phyloP scores from a whole-genome alignment of 345 rosid genomes.

The Eutrema yunnanense region DNA sequence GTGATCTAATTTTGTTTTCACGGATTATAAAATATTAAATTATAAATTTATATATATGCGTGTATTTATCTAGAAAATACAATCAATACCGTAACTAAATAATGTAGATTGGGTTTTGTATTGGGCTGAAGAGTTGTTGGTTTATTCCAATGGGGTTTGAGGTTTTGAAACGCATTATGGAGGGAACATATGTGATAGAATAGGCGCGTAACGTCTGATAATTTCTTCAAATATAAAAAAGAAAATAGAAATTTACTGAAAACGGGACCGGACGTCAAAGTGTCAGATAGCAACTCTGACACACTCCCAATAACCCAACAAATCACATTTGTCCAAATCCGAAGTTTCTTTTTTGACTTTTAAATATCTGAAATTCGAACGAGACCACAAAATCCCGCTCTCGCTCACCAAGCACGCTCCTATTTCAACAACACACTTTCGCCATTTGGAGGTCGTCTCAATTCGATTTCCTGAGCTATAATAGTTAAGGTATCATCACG shows the following conservation, averaged over 20 bases:
- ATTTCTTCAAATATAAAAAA: background rate
- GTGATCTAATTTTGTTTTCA: too few species aligned
- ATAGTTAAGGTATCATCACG: background rate
- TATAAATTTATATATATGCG: too few species aligned
- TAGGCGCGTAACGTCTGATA: conserved; percentile 19
- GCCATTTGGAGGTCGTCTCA: background rate
- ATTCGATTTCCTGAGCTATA: background rate
- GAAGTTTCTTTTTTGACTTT: background rate
- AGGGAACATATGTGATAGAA: background rate
- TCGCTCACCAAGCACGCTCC: background rate
- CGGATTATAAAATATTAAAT: too few species aligned
- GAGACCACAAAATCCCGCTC: conserved; percentile 17
- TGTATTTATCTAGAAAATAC: too few species aligned
- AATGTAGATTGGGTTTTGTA: too few species aligned
- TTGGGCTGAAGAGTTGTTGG: too few species aligned
- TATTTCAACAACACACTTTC: background rate
- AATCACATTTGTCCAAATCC: background rate
- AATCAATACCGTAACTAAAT: too few species aligned
- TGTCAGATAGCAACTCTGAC: conserved; percentile 10
- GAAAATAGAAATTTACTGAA: background rate
- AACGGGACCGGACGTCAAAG: background rate
- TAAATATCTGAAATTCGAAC: background rate
- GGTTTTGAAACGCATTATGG: background rate
- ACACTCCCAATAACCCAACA: background rate
- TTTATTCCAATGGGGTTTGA: background rate